phyloP scores from a whole-genome alignment of 148 eudicot genomes.

The Bassia scoparia region DNA sequence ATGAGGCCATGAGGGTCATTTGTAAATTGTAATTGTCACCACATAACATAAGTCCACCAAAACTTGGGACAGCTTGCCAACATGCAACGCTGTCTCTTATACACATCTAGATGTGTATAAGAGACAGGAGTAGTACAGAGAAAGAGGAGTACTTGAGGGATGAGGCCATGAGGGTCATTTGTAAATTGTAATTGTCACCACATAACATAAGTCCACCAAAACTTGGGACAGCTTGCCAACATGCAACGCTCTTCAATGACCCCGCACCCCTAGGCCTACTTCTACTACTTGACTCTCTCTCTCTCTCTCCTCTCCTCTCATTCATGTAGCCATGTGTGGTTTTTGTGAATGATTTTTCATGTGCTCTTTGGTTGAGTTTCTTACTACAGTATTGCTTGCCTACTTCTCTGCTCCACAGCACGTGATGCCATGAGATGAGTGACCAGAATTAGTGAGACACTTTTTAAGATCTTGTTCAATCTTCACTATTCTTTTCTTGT shows the following conservation, averaged over 20 bases:
- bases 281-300: neutral
- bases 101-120: no score
- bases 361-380: slow-evolving; percentile 4
- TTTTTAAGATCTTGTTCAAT: neutral
- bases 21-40: no score
- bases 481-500: neutral
- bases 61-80: slow-evolving; percentile 27
- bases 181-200: no score
- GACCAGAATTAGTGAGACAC: slow-evolving; percentile 9
- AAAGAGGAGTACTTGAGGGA: slow-evolving; percentile 14
- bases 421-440: slow-evolving; percentile 29
- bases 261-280: slow-evolving; percentile 23
- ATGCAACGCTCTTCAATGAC: slow-evolving; percentile 26
- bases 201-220: slow-evolving; percentile 4
- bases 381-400: no score
- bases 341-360: neutral
- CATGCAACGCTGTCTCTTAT: slow-evolving; percentile 30
- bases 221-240: slow-evolving; percentile 29
- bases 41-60: slow-evolving; percentile 4
- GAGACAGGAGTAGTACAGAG: neutral
- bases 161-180: neutral
- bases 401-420: slow-evolving; percentile 24
- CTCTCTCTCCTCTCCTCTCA: slow-evolving; percentile 14
- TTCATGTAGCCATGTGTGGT: slow-evolving; percentile 7
- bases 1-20: neutral